Evolutionary conservation across 139 green algal genomes (phyloP), one percentile per base, ranked within the genome.

Genomic region (Chlamydomonas asymmetrica): DNA sequence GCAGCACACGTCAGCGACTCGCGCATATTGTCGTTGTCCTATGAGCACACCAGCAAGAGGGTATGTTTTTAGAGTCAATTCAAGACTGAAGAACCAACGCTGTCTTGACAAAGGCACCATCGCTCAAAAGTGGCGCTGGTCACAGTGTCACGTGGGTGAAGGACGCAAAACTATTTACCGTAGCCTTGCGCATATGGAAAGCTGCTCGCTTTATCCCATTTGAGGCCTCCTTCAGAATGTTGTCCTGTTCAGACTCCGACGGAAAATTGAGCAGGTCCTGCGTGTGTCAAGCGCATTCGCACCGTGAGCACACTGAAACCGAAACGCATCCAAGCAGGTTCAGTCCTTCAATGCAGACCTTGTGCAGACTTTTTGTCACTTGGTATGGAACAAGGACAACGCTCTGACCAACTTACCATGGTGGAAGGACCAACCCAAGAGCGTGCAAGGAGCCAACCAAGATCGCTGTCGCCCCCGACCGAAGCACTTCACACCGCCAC

Each of bases 21-120:
- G 3, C 92, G 82, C 78, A 99, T 74, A 81, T 98, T 98, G 81
- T 96, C 91, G 20, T 95, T 91, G 29, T 98, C 96, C 93, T 97
- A 85, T 43, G 29, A 45, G 41, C 5, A 39, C 1, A 22, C 1
- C 1, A 48, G 37, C 20, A n/a, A 65, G 38, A 39, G 34, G n/a
- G 41, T 66, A 40, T 41, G 10, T 16, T 40, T 43, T 40, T 22
- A 18, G 31, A 34, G 49, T 70, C 13, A n/a, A 48, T 32, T 7
- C 23, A 1, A 45, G 59, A 43, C 34, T 29, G 41, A 45, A 35
- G 64, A 72, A 60, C 5, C 34, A 32, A 32, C 38, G 40, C 7
- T 18, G 43, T 3, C 43, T 37, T 41, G 32, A 35, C 34, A 59
- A 52, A 20, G 25, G 62, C 48, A 71, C 39, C 27, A 60, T n/a